These are phyloP conservation scores for Lentinula sp. DNA, from an alignment of 768 basidiomycete species.

Conservation along the genomic window DNA sequence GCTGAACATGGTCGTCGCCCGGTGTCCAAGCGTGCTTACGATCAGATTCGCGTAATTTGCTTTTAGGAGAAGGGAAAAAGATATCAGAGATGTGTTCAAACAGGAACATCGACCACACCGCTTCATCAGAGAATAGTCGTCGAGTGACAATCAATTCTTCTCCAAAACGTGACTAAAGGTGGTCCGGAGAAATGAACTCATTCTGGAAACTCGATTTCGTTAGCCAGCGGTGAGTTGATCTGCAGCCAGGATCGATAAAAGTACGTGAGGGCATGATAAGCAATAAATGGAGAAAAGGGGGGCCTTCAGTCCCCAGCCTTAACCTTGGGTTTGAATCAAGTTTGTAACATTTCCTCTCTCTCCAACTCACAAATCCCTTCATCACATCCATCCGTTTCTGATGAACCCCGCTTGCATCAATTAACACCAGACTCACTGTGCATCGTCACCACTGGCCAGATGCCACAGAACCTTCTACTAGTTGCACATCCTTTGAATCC, in stretches of 20 bases:
- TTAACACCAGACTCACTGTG: slow-evolving; percentile 44
- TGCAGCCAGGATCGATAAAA: slow-evolving; percentile 66
- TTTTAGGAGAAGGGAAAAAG: slow-evolving; percentile 40
- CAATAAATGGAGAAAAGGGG: slow-evolving; percentile 74
- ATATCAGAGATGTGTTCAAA: slow-evolving; percentile 41
- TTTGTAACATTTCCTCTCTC: slow-evolving; percentile 28
- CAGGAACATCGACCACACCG: slow-evolving; percentile 46
- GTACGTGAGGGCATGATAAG: slow-evolving; percentile 52
- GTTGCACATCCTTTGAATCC: slow-evolving; percentile 62
- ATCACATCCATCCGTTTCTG: slow-evolving; percentile 28
- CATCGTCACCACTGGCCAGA: slow-evolving; percentile 41
- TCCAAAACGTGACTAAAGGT: slow-evolving; percentile 59
- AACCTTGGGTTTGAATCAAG: slow-evolving; percentile 63
- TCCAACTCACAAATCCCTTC: slow-evolving; percentile 10
- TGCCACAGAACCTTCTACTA: slow-evolving; percentile 60
- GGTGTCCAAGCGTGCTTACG: slow-evolving; percentile 62
- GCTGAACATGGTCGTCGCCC: slow-evolving; percentile 53
- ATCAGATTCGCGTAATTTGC: slow-evolving; percentile 57
- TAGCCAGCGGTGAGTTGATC: slow-evolving; percentile 42
- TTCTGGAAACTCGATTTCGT: slow-evolving; percentile 35
- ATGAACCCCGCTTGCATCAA: slow-evolving; percentile 50
- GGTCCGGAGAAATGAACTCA: slow-evolving; percentile 51
- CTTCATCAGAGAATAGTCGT: slow-evolving; percentile 57
- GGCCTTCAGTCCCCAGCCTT: slow-evolving; percentile 57
- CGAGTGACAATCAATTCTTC: slow-evolving; percentile 50